A percentile compares a stretch with the other conserved stretches of the same genome.
Conservation (phyloP, 2,329 filamentous ascomycete species). For the Elsinoe fawcettii region DNA sequence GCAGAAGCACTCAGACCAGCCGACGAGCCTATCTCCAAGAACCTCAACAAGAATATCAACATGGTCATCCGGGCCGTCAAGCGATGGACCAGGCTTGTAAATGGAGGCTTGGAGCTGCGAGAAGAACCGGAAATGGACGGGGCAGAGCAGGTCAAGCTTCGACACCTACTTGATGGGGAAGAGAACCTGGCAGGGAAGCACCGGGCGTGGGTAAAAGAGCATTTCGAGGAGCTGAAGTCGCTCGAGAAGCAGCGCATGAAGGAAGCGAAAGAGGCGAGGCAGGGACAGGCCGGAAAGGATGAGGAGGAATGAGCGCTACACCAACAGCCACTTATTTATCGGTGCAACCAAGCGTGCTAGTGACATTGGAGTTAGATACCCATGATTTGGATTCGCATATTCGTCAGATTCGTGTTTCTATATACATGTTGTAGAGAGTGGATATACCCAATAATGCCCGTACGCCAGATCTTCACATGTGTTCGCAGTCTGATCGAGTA, state of each 20-base stretch:
- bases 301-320: not conserved
- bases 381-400: not conserved
- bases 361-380: not conserved
- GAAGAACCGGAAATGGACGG: slow-evolving; percentile 19
- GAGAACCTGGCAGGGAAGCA: slow-evolving; percentile 18
- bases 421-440: not conserved
- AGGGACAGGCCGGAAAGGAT: not conserved
- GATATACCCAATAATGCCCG: not conserved
- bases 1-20: slow-evolving; percentile 18
- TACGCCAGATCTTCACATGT: not conserved
- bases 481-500: not conserved
- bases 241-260: slow-evolving; percentile 20
- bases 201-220: slow-evolving; percentile 20
- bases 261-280: slow-evolving; percentile 4
- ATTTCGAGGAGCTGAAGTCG: slow-evolving; percentile 24
- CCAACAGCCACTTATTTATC: not conserved
- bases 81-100: slow-evolving; percentile 21
- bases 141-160: slow-evolving; percentile 12
- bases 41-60: slow-evolving; percentile 21
- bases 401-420: slow-evolving; percentile 2
- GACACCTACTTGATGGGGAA: slow-evolving; percentile 5
- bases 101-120: slow-evolving; percentile 17
- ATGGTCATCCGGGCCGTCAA: slow-evolving; percentile 25
- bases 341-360: not conserved
- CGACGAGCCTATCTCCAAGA: slow-evolving; percentile 18